Base-by-base conservation (phyloP, 2,329 filamentous ascomycete species). In the Xylariaceae sp. region DNA sequence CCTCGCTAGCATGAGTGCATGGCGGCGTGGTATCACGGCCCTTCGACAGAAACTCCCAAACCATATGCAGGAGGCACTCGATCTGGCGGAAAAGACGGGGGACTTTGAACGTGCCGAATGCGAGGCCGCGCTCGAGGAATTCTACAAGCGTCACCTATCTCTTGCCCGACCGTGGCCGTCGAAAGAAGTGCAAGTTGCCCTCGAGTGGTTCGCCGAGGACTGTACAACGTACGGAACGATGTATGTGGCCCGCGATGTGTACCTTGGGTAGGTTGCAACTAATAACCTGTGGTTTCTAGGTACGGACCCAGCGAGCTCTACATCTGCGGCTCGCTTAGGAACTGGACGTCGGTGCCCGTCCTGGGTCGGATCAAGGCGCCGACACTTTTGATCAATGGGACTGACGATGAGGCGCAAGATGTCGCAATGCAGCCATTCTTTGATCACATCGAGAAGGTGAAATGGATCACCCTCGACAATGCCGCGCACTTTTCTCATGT, bases 311-410 rank as follows among this genome's bases (percentile, higher is more conserved):
- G 51, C 22, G 56, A 64, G 41, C 43, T 62, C 1, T 57, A 54
- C 12, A 52, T 61, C 8, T 54, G 59, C 2, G 60, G 58, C 19
- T 61, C 61, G 29, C 60, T 67, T 3, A 55, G 59, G 2, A 46
- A 64, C 34, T 68, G 66, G 69, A 67, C 61, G 9, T 56, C 59
- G 29, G 41, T 67, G n/a, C 58, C 63, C 16, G 13, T 49, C 16
- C 45, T 65, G 43, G 30, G 52, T 16, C 59, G 64, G n/a, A 72
- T 71, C 50, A 63, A 62, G 29, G 70, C 55, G 0, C 63, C 66
- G 0, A 72, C 69, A 2, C 62, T 73, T 3, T 44, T 73, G 9
- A 62, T 73, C 10, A 71, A 73, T 36, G 71, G 70, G 2, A 42
- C 52, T 0, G 53, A 70, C 3, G 70, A 73, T 40, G 67, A 72